Base-by-base conservation (phyloP, 192 early-diverging fungal genomes). In the Spinellus fusiger region DNA sequence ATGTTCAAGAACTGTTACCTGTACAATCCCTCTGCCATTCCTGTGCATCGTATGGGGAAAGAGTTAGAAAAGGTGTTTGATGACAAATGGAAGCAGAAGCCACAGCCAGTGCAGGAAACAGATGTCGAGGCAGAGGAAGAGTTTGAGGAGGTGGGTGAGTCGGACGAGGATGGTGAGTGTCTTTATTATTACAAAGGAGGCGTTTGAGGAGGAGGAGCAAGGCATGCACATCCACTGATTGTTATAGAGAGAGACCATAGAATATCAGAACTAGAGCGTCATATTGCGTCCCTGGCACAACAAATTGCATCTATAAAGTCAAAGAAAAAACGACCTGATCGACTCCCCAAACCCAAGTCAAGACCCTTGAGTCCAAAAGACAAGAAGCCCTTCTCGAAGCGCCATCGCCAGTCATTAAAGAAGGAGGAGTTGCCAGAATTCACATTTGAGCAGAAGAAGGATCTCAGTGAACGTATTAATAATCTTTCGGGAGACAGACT, bases 1-100 rank as follows among this genome's bases (percentile, higher is more conserved):
- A 91, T 94, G 80, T 83, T 96, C 62, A 74, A 75, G 49, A 96
- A 96, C 74, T 96, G 93, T 75, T 91, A 84, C 53, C 66, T 73
- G 2, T 95, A 89, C 79, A 94, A 95, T 54, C 79, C 85, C 18
- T 74, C 81, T 2, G 80, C 81, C 0, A 69, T 82, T 32, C 82
- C 80, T 0, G 85, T 95, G 0, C 82, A 91, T 67, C 76, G 84
- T 38, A 84, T 84, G 54, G 93, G 87, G 0, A 69, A 75, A 35
- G 68, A 82, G 13, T 68, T 93, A 33, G 92, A 95, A 75, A 76
- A 80, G 40, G 73, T 86, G 18, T 94, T 95, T 72, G 83, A 94
- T 55, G 59, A 72, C 25, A 92, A 90, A 52, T 95, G 90, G 92
- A 70, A 67, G 4, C 63, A 67, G 13, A 53, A 56, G 31, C 46